phyloP scores from a whole-genome alignment of 192 early-diverging fungal genomes.

The Allomyces javanicus region DNA sequence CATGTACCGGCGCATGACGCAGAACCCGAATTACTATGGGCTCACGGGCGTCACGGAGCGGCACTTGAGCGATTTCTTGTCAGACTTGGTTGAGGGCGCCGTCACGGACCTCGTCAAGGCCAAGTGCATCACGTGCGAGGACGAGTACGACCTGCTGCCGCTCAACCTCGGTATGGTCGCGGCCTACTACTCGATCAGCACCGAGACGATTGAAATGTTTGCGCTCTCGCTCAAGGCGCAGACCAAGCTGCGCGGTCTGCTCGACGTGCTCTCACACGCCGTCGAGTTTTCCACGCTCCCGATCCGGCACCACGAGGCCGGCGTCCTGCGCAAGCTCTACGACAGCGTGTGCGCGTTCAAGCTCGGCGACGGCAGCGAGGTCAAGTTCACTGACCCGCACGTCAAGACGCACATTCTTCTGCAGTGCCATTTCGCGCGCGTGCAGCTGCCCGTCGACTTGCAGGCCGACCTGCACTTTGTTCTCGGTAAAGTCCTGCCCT shows the following conservation, averaged over 20 bases:
- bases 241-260: constrained; percentile 72
- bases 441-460: constrained; percentile 75
- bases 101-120: constrained; percentile 64
- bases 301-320: constrained; percentile 83
- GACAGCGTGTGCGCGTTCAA: constrained; percentile 23
- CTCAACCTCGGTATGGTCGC: constrained; percentile 95
- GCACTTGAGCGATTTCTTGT: constrained; percentile 79
- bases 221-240: constrained; percentile 62
- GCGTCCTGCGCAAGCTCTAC: constrained; percentile 53
- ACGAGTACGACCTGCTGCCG: constrained; percentile 52
- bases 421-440: constrained; percentile 85
- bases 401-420: constrained; percentile 82
- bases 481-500: constrained; percentile 43
- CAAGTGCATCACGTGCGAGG: constrained; percentile 59
- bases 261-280: constrained; percentile 84
- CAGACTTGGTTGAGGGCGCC: constrained; percentile 84
- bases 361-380: constrained; percentile 25
- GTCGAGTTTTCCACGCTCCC: constrained; percentile 84
- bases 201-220: constrained; percentile 85
- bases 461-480: constrained; percentile 66
- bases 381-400: constrained; percentile 75
- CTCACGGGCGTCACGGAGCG: constrained; percentile 68
- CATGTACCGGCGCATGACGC: constrained; percentile 81
- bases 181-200: constrained; percentile 90
- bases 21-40: constrained; percentile 95